Percentiles rank a stretch among this genome's conserved stretches.
These are phyloP conservation scores for Leccinum longicurvipes DNA, from an alignment of 768 basidiomycete genomes.

Conservation along the genomic window DNA sequence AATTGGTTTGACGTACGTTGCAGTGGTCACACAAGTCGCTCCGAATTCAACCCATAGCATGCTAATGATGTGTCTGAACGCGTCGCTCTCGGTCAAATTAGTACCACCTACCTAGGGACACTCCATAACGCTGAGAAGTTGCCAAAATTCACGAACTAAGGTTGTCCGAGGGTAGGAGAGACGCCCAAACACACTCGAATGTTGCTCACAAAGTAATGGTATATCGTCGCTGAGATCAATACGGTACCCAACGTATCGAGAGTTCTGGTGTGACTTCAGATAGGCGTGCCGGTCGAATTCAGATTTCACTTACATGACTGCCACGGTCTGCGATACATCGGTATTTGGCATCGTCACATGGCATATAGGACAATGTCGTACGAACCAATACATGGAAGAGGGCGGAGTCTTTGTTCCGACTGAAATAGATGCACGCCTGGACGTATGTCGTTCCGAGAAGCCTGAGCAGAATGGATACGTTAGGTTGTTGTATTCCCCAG, in stretches of 20 bases:
- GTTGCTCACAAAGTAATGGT: constrained; percentile 5
- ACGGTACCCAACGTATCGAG: background rate
- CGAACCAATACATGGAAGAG: constrained; percentile 3
- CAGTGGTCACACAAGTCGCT: background rate
- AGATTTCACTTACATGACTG: background rate
- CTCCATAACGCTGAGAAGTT: background rate
- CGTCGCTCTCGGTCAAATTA: background rate
- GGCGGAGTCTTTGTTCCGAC: background rate
- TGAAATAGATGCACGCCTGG: constrained; percentile 3
- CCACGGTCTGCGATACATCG: background rate
- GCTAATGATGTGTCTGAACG: background rate
- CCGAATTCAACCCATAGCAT: constrained; percentile 1
- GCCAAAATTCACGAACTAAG: constrained; percentile 1
- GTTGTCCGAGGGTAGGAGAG: background rate
- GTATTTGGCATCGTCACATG: background rate
- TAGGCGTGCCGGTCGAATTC: background rate
- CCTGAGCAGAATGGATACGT: background rate
- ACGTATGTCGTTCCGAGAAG: constrained; percentile 6
- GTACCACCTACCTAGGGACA: background rate
- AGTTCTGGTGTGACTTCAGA: background rate
- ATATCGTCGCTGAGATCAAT: background rate
- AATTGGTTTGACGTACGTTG: background rate
- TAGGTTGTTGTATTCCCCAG: background rate
- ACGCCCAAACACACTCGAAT: background rate
- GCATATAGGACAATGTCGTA: background rate